Evolutionary conservation across 2,329 filamentous ascomycete genomes (phyloP).

Genomic region (Phyllosticta citriasiana): DNA sequence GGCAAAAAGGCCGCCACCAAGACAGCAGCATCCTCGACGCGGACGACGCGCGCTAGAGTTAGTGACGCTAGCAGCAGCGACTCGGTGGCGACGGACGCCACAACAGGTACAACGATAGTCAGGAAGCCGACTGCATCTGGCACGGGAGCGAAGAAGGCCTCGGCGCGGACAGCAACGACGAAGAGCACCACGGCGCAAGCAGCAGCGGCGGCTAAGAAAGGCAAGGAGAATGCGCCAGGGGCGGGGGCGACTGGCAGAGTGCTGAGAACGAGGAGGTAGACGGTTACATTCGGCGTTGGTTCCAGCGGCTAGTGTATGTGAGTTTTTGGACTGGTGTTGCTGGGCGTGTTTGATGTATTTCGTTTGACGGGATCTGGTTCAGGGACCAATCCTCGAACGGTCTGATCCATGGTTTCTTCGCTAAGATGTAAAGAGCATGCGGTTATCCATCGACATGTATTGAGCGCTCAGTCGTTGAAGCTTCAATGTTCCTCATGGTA

Average conservation of each 20-base stretch:
- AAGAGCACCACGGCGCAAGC: slow-evolving; percentile 3
- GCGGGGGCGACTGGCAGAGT: slow-evolving; percentile 1
- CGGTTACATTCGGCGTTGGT: background rate
- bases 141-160: slow-evolving; percentile 4
- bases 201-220: slow-evolving; percentile 10
- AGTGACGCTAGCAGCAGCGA: slow-evolving; percentile 41
- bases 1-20: slow-evolving; percentile 35
- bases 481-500: background rate
- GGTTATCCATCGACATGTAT: background rate
- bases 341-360: background rate
- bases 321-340: background rate
- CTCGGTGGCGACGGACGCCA: slow-evolving; percentile 55
- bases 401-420: background rate
- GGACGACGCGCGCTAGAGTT: slow-evolving; percentile 15
- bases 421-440: background rate
- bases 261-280: slow-evolving; percentile 5
- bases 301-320: background rate
- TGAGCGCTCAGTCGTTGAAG: background rate
- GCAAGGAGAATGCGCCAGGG: slow-evolving; percentile 5
- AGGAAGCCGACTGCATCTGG: slow-evolving; percentile 38
- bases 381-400: background rate
- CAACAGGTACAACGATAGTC: slow-evolving; percentile 52
- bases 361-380: background rate
- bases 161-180: slow-evolving; percentile 3
- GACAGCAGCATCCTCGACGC: slow-evolving; percentile 26